phyloP scores from a whole-genome alignment of 768 basidiomycete species.

The Phanerochaete sordida region DNA sequence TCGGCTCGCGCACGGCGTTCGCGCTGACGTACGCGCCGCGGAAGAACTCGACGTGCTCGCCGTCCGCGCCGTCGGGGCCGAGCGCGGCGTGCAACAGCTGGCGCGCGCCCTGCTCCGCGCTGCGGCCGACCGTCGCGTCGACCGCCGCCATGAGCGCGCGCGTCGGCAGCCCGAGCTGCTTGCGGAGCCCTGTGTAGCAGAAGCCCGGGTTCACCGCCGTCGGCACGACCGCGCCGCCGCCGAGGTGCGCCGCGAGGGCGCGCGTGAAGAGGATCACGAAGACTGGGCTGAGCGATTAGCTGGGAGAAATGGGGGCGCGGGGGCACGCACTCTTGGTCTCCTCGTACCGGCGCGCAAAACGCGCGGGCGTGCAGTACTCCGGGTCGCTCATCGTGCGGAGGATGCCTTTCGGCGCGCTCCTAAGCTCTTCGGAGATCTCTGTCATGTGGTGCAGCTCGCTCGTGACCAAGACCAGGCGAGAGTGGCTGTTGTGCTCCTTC shows the following conservation, averaged over 20 bases:
- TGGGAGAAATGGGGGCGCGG: background rate
- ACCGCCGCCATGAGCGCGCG: background rate
- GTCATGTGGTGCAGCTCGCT: conserved; percentile 36
- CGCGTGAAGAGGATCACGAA: conserved; percentile 33
- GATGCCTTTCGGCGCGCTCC: conserved; percentile 14
- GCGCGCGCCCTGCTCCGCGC: conserved; percentile 35
- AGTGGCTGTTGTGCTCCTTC: conserved; percentile 9
- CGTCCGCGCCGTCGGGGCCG: conserved; percentile 13
- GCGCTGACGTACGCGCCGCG: conserved; percentile 20
- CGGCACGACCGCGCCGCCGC: conserved; percentile 25
- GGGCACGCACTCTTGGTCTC: background rate
- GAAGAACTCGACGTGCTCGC: conserved; percentile 12
- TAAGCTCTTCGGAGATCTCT: conserved; percentile 8
- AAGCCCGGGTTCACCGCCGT: conserved; percentile 32
- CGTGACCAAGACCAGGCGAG: conserved; percentile 35
- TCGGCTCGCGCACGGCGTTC: conserved; percentile 19
- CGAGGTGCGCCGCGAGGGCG: conserved; percentile 31
- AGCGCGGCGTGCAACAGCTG: conserved; percentile 30
- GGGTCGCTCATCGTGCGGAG: conserved; percentile 25
- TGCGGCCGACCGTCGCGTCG: conserved; percentile 27
- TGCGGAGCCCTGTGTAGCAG: conserved; percentile 29
- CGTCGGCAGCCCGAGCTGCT: conserved; percentile 13
- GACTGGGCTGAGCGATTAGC: conserved; percentile 26
- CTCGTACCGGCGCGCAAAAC: conserved; percentile 2
- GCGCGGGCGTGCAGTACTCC: conserved; percentile 23